Evolutionary conservation across 768 basidiomycete species (phyloP).

Genomic region (Russula sp.): DNA sequence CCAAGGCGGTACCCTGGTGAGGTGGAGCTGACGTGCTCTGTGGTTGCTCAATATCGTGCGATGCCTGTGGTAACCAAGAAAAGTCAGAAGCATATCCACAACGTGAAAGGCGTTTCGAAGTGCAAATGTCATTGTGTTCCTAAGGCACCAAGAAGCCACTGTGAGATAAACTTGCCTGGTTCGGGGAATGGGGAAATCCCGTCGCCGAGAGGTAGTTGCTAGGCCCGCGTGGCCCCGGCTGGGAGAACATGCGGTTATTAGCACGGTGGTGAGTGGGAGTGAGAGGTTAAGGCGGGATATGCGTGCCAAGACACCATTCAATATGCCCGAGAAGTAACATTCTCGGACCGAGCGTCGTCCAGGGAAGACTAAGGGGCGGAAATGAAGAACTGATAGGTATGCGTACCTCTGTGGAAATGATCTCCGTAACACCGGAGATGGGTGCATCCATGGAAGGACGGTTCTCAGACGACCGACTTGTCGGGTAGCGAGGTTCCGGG

Average conservation of each 20-base stretch:
- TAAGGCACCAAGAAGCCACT: background rate
- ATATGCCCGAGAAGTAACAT: background rate
- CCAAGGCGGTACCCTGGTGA: background rate
- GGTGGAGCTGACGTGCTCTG: background rate
- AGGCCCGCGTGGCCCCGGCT: background rate
- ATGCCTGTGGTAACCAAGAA: conserved; percentile 12
- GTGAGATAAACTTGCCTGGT: conserved; percentile 17
- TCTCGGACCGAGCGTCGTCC: background rate
- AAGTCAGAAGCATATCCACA: conserved; percentile 2
- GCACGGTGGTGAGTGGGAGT: background rate
- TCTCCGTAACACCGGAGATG: background rate
- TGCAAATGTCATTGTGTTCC: background rate
- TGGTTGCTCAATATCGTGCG: background rate
- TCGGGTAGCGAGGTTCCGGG: background rate
- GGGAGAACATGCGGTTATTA: background rate
- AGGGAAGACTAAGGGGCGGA: background rate
- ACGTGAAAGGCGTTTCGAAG: conserved; percentile 6
- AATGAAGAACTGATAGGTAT: background rate
- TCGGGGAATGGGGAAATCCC: background rate
- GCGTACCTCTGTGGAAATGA: conserved; percentile 2
- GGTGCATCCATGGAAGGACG: background rate
- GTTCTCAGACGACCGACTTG: background rate
- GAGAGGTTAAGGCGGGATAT: background rate
- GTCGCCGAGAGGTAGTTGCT: background rate
- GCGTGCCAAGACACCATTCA: background rate